Evolutionary conservation across 106 monocot species (phyloP).

Genomic region (Dendrobium nobile): DNA sequence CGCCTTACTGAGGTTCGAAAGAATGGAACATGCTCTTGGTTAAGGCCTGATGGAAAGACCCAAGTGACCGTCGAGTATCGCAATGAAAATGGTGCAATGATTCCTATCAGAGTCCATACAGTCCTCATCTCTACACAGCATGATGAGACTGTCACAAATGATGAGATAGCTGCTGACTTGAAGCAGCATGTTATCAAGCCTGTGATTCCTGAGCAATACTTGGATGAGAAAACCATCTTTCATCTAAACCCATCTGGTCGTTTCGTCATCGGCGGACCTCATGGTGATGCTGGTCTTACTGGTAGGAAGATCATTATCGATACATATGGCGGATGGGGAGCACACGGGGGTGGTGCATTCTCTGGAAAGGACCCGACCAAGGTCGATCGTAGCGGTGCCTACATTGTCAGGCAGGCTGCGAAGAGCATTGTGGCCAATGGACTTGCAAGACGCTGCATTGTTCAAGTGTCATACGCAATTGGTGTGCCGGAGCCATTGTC

Average conservation of each 20-base stretch:
- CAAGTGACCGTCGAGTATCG: constrained; percentile 15
- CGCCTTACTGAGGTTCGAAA: constrained; percentile 9
- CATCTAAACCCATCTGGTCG: constrained; percentile 13
- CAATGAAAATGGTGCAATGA: constrained; percentile 13
- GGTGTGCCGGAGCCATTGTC: constrained; percentile 45
- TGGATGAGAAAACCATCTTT: constrained; percentile 18
- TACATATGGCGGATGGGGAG: constrained; percentile 18
- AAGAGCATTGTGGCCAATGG: constrained; percentile 34
- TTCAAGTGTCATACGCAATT: constrained; percentile 44
- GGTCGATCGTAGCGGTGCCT: constrained; percentile 16
- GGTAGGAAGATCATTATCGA: constrained; percentile 16
- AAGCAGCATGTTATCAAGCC: constrained; percentile 17
- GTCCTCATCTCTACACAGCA: constrained; percentile 20
- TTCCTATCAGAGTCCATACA: constrained; percentile 15
- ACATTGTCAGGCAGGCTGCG: constrained; percentile 23
- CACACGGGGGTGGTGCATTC: constrained; percentile 16
- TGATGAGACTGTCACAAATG: constrained; percentile 14
- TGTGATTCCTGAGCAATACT: constrained; percentile 9
- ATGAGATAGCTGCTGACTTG: constrained; percentile 9
- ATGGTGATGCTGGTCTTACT: constrained; percentile 15
- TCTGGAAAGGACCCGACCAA: constrained; percentile 19
- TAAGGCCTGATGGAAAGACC: constrained; percentile 16
- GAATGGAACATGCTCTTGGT: constrained; percentile 13
- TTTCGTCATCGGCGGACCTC: constrained; percentile 13
- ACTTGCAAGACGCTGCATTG: constrained; percentile 39